Evolutionary conservation across 2,329 filamentous ascomycete species (phyloP), one percentile per base, ranked within the genome.

Genomic region (Aspergillus persii): DNA sequence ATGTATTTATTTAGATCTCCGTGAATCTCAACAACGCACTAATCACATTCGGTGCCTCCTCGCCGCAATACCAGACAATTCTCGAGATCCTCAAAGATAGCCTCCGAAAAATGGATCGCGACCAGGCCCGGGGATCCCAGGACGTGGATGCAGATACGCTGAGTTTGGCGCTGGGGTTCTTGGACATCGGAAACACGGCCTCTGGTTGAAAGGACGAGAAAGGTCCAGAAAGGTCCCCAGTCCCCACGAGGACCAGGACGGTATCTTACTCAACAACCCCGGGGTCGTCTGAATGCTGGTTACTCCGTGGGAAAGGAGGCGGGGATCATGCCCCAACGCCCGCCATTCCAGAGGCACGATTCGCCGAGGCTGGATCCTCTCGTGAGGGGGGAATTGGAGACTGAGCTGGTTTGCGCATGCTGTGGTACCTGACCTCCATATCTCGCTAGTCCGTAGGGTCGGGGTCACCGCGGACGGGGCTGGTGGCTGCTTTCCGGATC

Each of bases 11-110:
- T 18, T 27, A 78, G 76, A 73, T 78, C 52, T 73, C 77, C n/a
- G 73, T 68, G 56, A 80, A 76, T 53, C 75, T 78, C 23, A 69
- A 70, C 41, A 80, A 77, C 52, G 76, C 74, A 3, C 66, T 75
- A 4, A 66, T 70, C 33, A 77, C 76, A 5, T 78, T 76, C 59
- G 76, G 76, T 6, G 49, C 73, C 11, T 68, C 68, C 2, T 78
- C 75, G 6, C 63, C 56, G 12, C 75, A 78, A 57, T 76, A 77
- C 53, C 69, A 72, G 30, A 67, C 68, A 2, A 70, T 80, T 18
- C 62, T 76, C 12, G 67, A 68, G 8, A 76, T 74, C 8, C 64
- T 78, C 11, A 73, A 70, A 46, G 66, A 72, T 15, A 72, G 66
- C 59, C 63, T 77, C 18, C 63, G 54, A n/a, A 61, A 71, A 2